These are phyloP conservation scores for Bruguiera hainesii DNA, from an alignment of 441 rosid genomes.

Conservation along the genomic window DNA sequence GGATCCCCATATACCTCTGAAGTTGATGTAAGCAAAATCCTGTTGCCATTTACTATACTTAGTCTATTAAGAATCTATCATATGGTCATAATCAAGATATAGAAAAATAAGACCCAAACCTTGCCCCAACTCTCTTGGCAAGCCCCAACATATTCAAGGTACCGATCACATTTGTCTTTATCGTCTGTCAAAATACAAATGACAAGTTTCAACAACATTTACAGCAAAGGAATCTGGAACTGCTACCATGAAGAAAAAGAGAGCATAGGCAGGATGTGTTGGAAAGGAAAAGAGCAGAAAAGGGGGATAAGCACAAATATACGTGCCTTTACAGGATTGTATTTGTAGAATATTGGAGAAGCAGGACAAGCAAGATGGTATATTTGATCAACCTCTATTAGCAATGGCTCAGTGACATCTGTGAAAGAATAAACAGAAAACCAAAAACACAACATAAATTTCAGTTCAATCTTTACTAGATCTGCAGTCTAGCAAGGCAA, in stretches of 20 bases:
- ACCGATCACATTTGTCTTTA: conserved; percentile 95
- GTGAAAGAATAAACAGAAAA: conserved; percentile 1
- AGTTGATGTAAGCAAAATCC: conserved; percentile 95
- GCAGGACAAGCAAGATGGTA: conserved; percentile 99
- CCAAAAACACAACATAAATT: not conserved
- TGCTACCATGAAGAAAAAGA: not conserved
- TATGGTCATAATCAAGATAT: not conserved
- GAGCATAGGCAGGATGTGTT: not conserved
- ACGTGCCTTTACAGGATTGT: conserved; percentile 94
- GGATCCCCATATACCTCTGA: conserved; percentile 99
- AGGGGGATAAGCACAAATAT: not conserved
- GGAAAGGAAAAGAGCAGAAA: not conserved
- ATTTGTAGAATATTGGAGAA: conserved; percentile 95
- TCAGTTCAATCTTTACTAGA: not conserved
- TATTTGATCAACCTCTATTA: conserved; percentile 89
- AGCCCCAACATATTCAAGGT: conserved; percentile 97
- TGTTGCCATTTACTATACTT: conserved; percentile 21
- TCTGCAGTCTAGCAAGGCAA: not conserved
- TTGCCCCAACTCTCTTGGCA: conserved; percentile 95
- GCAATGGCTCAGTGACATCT: conserved; percentile 89
- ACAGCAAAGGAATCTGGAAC: not conserved
- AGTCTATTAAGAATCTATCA: conserved; percentile 10
- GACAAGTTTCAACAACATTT: not conserved
- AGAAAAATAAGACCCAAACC: conserved; percentile 33
- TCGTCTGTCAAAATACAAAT: conserved; percentile 46